Evolutionary conservation across 2,329 filamentous ascomycete species (phyloP).

Genomic region (Fusarium beomiforme): DNA sequence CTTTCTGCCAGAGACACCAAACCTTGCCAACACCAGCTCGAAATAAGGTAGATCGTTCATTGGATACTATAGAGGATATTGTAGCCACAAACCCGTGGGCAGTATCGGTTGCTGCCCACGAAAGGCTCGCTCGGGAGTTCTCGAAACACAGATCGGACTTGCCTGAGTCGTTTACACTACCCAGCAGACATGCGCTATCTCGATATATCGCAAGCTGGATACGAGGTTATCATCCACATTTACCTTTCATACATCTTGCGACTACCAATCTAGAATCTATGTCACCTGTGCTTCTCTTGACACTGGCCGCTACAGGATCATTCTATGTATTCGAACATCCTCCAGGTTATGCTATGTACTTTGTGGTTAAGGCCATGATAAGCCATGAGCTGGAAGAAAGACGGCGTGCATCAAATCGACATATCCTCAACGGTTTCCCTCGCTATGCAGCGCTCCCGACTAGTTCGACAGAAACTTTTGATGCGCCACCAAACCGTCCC

Average conservation of each 20-base stretch:
- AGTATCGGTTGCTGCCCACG: neutral
- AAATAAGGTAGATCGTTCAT: neutral
- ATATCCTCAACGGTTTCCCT: neutral
- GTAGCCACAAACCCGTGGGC: neutral
- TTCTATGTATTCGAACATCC: neutral
- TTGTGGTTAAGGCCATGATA: neutral
- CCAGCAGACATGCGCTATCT: conserved; percentile 17
- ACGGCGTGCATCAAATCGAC: neutral
- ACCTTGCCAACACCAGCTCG: neutral
- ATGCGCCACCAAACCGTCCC: neutral
- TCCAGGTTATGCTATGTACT: neutral
- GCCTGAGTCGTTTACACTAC: neutral
- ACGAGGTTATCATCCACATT: conserved; percentile 15
- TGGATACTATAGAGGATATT: neutral
- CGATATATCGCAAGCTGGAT: conserved; percentile 25
- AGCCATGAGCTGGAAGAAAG: neutral
- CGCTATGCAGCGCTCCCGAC: neutral
- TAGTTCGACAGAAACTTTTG: neutral
- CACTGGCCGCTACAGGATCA: neutral
- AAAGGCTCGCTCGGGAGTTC: neutral
- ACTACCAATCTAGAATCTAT: conserved; percentile 7
- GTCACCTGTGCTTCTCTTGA: neutral
- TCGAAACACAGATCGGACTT: neutral
- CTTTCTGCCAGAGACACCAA: neutral
- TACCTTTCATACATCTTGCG: conserved; percentile 18